Base-by-base conservation (phyloP, 495 filamentous ascomycete species). In the Apodospora peruviana region DNA sequence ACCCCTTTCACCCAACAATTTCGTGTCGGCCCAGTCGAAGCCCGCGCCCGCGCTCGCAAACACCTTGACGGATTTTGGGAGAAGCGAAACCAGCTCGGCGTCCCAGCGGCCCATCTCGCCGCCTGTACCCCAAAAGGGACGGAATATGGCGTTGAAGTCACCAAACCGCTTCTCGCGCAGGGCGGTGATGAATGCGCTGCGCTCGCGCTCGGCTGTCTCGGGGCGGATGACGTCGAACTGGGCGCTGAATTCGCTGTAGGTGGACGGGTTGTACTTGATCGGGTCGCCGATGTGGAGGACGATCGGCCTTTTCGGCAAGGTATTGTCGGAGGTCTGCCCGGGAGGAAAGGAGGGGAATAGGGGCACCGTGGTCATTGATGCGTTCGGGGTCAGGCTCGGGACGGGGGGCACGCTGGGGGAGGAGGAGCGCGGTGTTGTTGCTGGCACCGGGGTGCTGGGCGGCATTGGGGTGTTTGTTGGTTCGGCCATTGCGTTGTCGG, bases 81-180 rank as follows among this genome's bases (percentile, higher is more conserved):
- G 69, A 25, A 88, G 58, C 3, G 69, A 62, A 27, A 90, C 82
- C 37, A 89, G 64, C 60, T 90, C 86, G 25, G 68, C 66, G 58
- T 90, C 85, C 87, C 87, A 91, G 40, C 71, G 66, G 12, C 83
- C 83, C 85, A 90, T 88, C 68, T 89, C 86, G 10, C 82, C 83
- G 7, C 86, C 86, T 0, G 81, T 87, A 43, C 85, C 85, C 86
- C 85, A 90, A 59, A 86, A 88, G 0, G 86, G 86, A 17, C 86
- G 75, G 60, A 88, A 85, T 51, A 88, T 83, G 22, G 83, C 87
- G 16, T 72, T 65, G 58, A 91, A 90, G 51, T 87, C 71, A 4
- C 86, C 86, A 75, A 83, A 91, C 56, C 73, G 72, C 24, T 63
- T 70, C 51, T 85, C 80, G 49, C 75, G 72, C 39, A 91, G 67